phyloP scores from a whole-genome alignment of 306 rosid species.

The Cicer yamashitae region DNA sequence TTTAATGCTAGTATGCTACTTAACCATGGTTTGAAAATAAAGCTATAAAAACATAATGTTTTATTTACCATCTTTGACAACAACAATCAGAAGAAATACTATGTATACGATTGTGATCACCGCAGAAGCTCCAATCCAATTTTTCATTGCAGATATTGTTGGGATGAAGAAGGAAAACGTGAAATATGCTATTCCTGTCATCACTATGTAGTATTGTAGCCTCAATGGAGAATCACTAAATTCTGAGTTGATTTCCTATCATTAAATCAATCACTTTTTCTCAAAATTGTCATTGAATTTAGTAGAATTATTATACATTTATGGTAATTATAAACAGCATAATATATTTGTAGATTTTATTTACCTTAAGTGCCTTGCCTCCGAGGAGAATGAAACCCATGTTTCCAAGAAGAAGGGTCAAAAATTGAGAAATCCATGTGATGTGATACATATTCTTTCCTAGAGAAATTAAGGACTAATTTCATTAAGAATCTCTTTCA shows the following conservation, averaged over 20 bases:
- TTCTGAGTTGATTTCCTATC: conserved; percentile 60
- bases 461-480: not conserved
- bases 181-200: conserved; percentile 61
- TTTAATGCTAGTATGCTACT: not conserved
- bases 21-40: not conserved
- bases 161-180: conserved; percentile 56
- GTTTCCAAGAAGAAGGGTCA: conserved; percentile 60
- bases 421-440: conserved; percentile 63
- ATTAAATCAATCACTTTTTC: not conserved
- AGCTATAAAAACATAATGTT: not conserved
- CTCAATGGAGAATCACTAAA: conserved; percentile 58
- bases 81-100: conserved; percentile 37
- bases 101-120: conserved; percentile 54
- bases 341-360: not conserved
- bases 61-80: conserved; percentile 53
- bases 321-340: no score
- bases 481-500: not conserved
- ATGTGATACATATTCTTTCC: conserved; percentile 56
- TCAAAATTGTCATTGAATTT: not conserved
- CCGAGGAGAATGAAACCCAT: conserved; percentile 71
- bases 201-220: conserved; percentile 58
- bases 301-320: no score
- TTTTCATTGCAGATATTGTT: conserved; percentile 62
- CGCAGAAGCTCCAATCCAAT: conserved; percentile 56
- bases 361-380: conserved; percentile 67